Evolutionary conservation across 2,329 filamentous ascomycete species (phyloP).

Genomic region (Monascus ruber): DNA sequence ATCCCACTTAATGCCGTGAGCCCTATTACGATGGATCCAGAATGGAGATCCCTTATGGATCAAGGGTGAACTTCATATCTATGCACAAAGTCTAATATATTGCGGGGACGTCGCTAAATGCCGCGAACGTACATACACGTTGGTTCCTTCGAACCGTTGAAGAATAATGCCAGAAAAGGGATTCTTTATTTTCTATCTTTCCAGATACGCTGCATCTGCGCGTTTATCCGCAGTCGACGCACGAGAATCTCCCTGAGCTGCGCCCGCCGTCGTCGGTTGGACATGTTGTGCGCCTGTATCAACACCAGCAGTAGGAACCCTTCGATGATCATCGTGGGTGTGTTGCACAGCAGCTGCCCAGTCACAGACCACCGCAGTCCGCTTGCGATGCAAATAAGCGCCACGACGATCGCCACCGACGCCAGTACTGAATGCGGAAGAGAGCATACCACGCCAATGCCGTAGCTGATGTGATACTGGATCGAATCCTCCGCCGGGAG

Average conservation of each 20-base stretch:
- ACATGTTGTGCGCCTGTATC: slow-evolving; percentile 17
- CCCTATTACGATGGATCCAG: too few relatives aligned
- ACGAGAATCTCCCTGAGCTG: slow-evolving; percentile 10
- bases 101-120: too few relatives aligned
- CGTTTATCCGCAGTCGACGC: slow-evolving; percentile 1
- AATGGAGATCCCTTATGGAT: too few relatives aligned
- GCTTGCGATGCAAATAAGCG: slow-evolving; percentile 13
- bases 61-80: too few relatives aligned
- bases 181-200: too few relatives aligned
- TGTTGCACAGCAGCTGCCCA: slow-evolving; percentile 21
- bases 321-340: slow-evolving; percentile 21
- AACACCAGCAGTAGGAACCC: slow-evolving; percentile 20
- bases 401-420: slow-evolving; percentile 11
- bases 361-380: slow-evolving; percentile 18
- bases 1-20: too few relatives aligned
- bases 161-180: too few relatives aligned
- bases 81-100: too few relatives aligned
- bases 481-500: slow-evolving; percentile 6
- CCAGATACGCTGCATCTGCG: too few relatives aligned
- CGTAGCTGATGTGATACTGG: not conserved
- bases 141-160: too few relatives aligned
- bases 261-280: slow-evolving; percentile 9
- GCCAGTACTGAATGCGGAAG: slow-evolving; percentile 14
- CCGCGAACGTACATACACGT: too few relatives aligned
- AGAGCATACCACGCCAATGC: slow-evolving; percentile 8